Base-by-base conservation (phyloP, 176 grass and related monocot species). In the Musa troglodytarum region DNA sequence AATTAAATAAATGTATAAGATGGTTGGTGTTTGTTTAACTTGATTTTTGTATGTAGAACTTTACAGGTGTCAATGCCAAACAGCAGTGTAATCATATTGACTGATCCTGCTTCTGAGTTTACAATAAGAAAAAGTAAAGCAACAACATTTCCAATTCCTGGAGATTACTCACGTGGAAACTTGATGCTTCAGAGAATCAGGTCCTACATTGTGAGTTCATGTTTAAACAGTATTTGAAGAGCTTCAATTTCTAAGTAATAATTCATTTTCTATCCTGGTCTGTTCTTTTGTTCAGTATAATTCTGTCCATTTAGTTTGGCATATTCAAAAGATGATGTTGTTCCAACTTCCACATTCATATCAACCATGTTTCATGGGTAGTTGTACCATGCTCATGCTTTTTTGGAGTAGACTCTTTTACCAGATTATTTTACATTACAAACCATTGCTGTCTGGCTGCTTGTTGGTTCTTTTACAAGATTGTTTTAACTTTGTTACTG, bases 121-220 rank as follows among this genome's bases (percentile, higher is more conserved):
- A 80, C 80, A 63, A 65, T 91, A 76, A 77, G 74, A 84, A 43
- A 43, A 43, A 77, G 83, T 25, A 87, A 78, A 78, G 65, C 78
- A 63, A 75, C 80, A 63, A 78, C 87, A 79, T 77, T 89, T 52
- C 85, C 84, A 57, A 87, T 94, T 11, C 63, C 85, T 63, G 95
- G 90, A 87, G 84, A 94, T 67, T 99, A 99, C 89, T 86, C 90
- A 76, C 77, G 88, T 75, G 87, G 71, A 82, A 89, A 91, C 78
- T 73, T 99, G 71, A 99, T 99, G 95, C 82, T 99, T 80, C 95
- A 99, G 79, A 88, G 90, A 78, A 89, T 99, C 81, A 94, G 77
- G 75, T 91, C 95, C 34, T 99, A 94, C 87, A 84, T 91, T 79
- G 95, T 98, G 80, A 93, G 95, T 80, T 43, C 79, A 63, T 76